These are phyloP conservation scores for Xerocomellus dryophilus DNA, from an alignment of 768 basidiomycete species.

Conservation along the genomic window DNA sequence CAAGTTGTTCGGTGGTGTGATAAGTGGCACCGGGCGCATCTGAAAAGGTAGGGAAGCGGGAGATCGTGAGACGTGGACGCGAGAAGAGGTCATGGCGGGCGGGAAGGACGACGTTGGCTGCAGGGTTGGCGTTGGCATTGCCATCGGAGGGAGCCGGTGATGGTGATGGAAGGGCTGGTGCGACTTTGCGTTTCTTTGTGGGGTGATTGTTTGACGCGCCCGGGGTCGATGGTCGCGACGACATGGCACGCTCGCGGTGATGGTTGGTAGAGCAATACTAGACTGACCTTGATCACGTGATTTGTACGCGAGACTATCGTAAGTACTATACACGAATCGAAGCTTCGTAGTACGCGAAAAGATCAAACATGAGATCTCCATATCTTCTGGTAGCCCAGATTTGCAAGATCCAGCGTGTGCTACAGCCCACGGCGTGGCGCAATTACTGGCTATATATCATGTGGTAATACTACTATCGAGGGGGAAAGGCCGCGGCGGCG, in stretches of 20 bases:
- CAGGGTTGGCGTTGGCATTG: constrained; percentile 31
- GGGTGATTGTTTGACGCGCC: constrained; percentile 16
- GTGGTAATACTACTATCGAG: no score
- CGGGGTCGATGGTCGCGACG: constrained; percentile 37
- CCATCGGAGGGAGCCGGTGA: constrained; percentile 63
- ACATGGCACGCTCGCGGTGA: constrained; percentile 7
- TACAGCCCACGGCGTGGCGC: background rate
- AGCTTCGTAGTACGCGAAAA: no score
- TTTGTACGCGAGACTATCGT: background rate
- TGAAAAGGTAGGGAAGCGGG: constrained; percentile 68
- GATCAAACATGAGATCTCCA: background rate
- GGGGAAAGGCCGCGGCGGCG: background rate
- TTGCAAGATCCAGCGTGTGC: background rate
- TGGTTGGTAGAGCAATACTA: background rate
- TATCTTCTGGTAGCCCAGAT: background rate
- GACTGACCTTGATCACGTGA: constrained; percentile 21
- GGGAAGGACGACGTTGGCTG: constrained; percentile 52
- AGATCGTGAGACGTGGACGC: constrained; percentile 68
- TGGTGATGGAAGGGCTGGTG: constrained; percentile 35
- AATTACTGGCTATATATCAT: no score
- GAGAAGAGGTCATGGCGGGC: constrained; percentile 67
- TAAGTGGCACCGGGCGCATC: constrained; percentile 53
- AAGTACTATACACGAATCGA: background rate
- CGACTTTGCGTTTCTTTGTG: constrained; percentile 53
- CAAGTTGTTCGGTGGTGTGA: constrained; percentile 66